Evolutionary conservation across 148 eudicot species (phyloP).

Genomic region (Nepenthes gracilis): DNA sequence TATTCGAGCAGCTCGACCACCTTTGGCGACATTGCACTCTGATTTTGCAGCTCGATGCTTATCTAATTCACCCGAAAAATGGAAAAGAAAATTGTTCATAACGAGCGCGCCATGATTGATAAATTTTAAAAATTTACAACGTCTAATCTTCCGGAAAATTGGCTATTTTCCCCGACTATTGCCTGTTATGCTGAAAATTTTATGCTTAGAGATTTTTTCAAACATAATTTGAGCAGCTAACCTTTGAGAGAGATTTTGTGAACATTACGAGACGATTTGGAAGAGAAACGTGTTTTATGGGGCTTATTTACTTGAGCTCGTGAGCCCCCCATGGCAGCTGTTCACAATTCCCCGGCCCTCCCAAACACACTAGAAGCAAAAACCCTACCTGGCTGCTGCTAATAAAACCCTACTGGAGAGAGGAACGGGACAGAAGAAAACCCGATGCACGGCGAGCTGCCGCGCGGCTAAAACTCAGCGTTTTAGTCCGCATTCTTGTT

Average conservation of each 20-base stretch:
- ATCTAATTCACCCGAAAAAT: conserved; percentile 16
- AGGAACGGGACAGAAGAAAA: no score
- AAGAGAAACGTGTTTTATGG: conserved; percentile 79
- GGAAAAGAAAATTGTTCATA: neutral
- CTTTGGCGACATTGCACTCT: conserved; percentile 46
- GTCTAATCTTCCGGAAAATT: no score
- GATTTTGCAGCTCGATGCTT: conserved; percentile 49
- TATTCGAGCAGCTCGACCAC: conserved; percentile 65
- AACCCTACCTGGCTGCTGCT: no score
- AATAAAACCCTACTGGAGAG: no score
- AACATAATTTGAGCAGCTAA: conserved; percentile 3
- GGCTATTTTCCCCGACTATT: no score
- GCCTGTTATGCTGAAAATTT: neutral
- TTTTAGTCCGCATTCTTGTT: no score
- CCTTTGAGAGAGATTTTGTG: conserved; percentile 76
- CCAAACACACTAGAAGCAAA: no score
- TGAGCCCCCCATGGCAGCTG: conserved; percentile 49
- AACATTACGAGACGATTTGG: conserved; percentile 75
- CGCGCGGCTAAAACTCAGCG: no score
- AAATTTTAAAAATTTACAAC: no score
- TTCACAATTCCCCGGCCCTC: no score
- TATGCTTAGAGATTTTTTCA: neutral
- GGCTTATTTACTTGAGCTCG: conserved; percentile 71
- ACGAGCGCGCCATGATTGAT: neutral
- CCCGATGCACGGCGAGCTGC: no score